phyloP scores from a whole-genome alignment of 345 rosid species.

The Angophora floribunda region DNA sequence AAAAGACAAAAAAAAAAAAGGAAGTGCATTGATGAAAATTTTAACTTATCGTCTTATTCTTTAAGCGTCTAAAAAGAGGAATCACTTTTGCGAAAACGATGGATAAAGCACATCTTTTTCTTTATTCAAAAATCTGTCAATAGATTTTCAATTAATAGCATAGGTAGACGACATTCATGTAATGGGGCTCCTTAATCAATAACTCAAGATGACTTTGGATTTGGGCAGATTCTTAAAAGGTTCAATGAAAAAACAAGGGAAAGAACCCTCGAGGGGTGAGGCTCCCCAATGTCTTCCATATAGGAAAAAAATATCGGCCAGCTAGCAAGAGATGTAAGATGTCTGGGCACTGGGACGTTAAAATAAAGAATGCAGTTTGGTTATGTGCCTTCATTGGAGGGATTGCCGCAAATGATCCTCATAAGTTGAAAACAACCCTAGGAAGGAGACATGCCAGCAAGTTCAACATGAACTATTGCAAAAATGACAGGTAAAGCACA shows the following conservation, averaged over 20 bases:
- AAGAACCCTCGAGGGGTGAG: no score
- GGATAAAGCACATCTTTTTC: background rate
- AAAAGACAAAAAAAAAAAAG: background rate
- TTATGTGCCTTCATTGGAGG: no score
- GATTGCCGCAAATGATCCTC: no score
- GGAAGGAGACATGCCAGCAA: no score
- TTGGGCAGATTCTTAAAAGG: no score
- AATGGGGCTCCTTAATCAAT: background rate
- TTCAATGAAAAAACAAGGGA: no score
- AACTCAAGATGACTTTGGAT: background rate
- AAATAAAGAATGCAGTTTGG: no score
- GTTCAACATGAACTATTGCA: background rate
- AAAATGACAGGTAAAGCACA: background rate
- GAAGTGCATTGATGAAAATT: background rate
- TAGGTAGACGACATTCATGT: background rate
- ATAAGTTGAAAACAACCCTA: no score
- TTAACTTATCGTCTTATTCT: background rate
- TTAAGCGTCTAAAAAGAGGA: background rate
- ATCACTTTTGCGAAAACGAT: background rate
- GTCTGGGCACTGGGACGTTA: no score
- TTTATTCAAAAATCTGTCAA: background rate
- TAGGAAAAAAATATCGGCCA: no score
- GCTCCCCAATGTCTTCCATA: no score
- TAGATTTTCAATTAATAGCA: background rate
- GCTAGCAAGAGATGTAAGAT: no score